Conservation (phyloP, 768 basidiomycete genomes). For the Austroboletus festivus region DNA sequence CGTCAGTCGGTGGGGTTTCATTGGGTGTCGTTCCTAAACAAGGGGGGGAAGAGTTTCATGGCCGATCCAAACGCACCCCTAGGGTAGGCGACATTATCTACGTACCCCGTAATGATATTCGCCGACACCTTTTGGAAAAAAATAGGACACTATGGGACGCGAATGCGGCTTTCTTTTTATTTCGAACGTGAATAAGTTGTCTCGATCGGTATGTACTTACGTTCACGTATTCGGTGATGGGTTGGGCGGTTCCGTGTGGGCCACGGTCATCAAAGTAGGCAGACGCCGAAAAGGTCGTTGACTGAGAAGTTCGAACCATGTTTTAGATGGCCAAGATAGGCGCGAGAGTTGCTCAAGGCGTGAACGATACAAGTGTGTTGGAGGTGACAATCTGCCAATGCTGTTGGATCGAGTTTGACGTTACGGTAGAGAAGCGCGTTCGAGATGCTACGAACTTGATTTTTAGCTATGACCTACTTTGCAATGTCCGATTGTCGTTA, state of each 20-base stretch:
- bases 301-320: constrained; percentile 39
- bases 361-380: not conserved
- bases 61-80: not conserved
- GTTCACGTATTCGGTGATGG: constrained; percentile 76
- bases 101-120: constrained; percentile 95
- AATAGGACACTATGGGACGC: constrained; percentile 91
- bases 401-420: not conserved
- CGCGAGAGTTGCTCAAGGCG: not conserved
- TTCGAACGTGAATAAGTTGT: constrained; percentile 12
- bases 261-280: constrained; percentile 79
- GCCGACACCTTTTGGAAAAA: constrained; percentile 91
- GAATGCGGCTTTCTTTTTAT: constrained; percentile 28
- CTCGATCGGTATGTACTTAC: constrained; percentile 40
- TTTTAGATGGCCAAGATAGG: not conserved
- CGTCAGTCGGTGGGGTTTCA: constrained; percentile 97
- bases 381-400: not conserved
- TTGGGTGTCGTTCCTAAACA: constrained; percentile 89
- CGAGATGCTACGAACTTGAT: too few species aligned
- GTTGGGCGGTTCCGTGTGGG: constrained; percentile 64
- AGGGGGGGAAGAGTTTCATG: not conserved
- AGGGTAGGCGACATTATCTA: not conserved
- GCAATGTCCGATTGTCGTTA: too few species aligned
- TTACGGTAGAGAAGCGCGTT: too few species aligned
- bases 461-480: too few species aligned
- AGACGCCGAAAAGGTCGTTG: constrained; percentile 65